Evolutionary conservation across 352 stramenopile genomes (phyloP), one percentile per base, ranked within the genome.

Genomic region (Globisporangium takayamanum): DNA sequence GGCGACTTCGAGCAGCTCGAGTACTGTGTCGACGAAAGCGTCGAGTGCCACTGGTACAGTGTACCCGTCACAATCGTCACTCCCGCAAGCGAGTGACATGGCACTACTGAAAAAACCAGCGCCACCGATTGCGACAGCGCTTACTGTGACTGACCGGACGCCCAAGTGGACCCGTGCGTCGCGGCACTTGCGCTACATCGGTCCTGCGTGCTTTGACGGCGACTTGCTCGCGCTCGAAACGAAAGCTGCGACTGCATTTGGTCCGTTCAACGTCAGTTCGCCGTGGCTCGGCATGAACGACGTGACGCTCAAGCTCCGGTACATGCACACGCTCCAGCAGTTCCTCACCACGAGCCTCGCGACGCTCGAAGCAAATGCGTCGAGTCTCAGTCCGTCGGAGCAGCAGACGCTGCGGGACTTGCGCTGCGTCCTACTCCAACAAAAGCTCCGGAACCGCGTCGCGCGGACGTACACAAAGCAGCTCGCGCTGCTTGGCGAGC

Each of bases 391-490:
- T 26, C 65, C 72, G 11, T 53, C 55, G 1, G 80, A 92, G 50
- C 63, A 69, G 51, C 65, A 70, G 39, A 87, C 70, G 30, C 68
- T 92, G 3, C 69, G 75, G 5, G 72, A 89, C 54, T 57, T 92
- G 50, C 74, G 83, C 2, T 92, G 83, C 46, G 67, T 88, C 33
- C 55, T 92, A 12, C 33, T 94, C 45, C 84, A 94, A 63, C 78
- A 90, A 45, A 84, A 85, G 25, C 63, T 94, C 42, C 78, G 73
- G 3, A 74, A 73, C 47, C 78, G 79, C 60, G 71, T 92, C 44
- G 71, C 73, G 28, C 71, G 80, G 28, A 71, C 79, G 15, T 82
- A 92, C 57, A 80, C 76, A 22, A 80, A 82, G 46, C 70, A 73
- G 6, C 66, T 94, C 14, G 77, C 84, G 22, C 51, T 88, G 8